Percentiles rank a stretch among this genome's conserved stretches.
Evolutionary conservation across 129 eudicot species (phyloP).

Genomic region (Helichrysum umbraculigerum): DNA sequence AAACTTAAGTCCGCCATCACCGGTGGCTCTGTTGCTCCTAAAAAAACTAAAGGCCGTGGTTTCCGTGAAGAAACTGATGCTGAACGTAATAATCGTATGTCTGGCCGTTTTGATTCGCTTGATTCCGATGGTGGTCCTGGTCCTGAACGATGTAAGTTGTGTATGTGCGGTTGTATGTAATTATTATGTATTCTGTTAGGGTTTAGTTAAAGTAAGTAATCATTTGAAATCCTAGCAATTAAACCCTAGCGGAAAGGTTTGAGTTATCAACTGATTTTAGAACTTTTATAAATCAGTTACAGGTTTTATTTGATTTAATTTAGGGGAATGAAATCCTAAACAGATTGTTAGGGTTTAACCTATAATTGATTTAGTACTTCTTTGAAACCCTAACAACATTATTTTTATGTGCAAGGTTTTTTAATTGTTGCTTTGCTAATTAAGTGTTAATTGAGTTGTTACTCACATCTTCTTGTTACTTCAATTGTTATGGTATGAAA

Average conservation of each 20-base stretch:
- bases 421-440: too few species aligned
- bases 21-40: slow-evolving; percentile 48
- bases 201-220: neutral
- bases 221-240: neutral
- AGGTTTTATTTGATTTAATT: neutral
- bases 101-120: slow-evolving; percentile 84
- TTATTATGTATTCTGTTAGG: neutral
- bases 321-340: neutral
- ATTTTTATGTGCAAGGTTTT: neutral
- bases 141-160: slow-evolving; percentile 75
- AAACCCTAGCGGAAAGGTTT: too few species aligned
- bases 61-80: slow-evolving; percentile 78
- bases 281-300: too few species aligned
- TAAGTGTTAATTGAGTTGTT: too few species aligned
- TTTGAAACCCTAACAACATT: neutral
- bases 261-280: too few species aligned
- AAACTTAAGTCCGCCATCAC: slow-evolving; percentile 84
- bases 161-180: neutral
- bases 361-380: neutral
- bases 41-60: slow-evolving; percentile 91
- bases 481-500: too few species aligned
- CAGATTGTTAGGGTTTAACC: neutral
- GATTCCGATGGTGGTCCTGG: slow-evolving; percentile 91
- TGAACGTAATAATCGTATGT: slow-evolving; percentile 66
- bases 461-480: too few species aligned